Conservation (phyloP, 495 filamentous ascomycete genomes). For the Aspergillus avenaceus region DNA sequence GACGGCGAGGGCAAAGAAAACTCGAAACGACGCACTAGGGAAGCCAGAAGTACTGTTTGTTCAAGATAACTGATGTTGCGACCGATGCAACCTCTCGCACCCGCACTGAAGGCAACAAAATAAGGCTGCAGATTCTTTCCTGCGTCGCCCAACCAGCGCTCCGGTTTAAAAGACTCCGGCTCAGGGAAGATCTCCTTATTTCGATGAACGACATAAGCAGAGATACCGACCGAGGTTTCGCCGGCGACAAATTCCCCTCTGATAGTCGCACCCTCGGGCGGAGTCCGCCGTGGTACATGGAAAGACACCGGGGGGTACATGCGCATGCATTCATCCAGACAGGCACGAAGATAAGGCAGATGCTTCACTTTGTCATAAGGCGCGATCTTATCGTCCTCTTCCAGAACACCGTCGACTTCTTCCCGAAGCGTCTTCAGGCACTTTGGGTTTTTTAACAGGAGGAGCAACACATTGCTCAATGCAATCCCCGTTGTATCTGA, state of each 20-base stretch:
- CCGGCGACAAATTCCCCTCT: conserved; percentile 25
- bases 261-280: conserved; percentile 26
- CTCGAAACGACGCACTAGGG: conserved; percentile 31
- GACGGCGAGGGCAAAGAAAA: conserved; percentile 27
- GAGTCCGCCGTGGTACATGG: conserved; percentile 24
- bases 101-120: conserved; percentile 39
- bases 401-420: conserved; percentile 47
- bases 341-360: conserved; percentile 33
- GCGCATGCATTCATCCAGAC: conserved; percentile 39
- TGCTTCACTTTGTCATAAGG: conserved; percentile 34
- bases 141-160: conserved; percentile 27
- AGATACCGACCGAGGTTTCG: conserved; percentile 18
- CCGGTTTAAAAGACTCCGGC: conserved; percentile 19
- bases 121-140: conserved; percentile 29
- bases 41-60: conserved; percentile 32
- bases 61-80: conserved; percentile 39
- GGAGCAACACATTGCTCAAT: conserved; percentile 43
- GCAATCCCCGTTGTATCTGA: conserved; percentile 50
- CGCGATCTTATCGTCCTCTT: conserved; percentile 28
- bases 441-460: conserved; percentile 47
- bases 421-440: conserved; percentile 44
- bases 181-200: conserved; percentile 19
- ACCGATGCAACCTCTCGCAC: conserved; percentile 40
- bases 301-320: conserved; percentile 28
- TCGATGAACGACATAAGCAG: conserved; percentile 20